Evolutionary conservation across 2,329 filamentous ascomycete genomes (phyloP).

Genomic region (Fusarium mangiferae): DNA sequence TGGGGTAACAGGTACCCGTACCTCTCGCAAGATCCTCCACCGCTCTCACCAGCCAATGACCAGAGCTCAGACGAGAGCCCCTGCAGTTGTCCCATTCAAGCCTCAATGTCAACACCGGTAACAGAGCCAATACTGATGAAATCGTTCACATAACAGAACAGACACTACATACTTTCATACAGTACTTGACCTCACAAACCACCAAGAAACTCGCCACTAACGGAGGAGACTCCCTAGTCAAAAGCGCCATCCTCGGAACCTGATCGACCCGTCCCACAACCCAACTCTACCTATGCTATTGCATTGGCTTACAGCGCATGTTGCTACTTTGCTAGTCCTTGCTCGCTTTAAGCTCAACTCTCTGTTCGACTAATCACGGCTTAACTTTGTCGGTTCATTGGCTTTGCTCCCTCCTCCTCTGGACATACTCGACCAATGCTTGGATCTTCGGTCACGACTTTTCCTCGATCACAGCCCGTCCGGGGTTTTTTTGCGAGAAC

Average conservation of each 20-base stretch:
- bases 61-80: slow-evolving; percentile 2
- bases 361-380: slow-evolving; percentile 12
- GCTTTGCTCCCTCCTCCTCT: not conserved
- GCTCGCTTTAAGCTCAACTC: slow-evolving; percentile 10
- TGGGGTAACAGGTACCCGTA: not conserved
- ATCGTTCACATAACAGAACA: slow-evolving; percentile 4
- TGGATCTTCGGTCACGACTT: slow-evolving; percentile 4
- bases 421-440: slow-evolving; percentile 11
- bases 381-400: slow-evolving; percentile 10
- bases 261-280: slow-evolving; percentile 15
- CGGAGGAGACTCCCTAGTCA: slow-evolving; percentile 13
- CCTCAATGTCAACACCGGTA: not conserved
- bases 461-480: slow-evolving; percentile 9
- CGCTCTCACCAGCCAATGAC: slow-evolving; percentile 6
- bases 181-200: slow-evolving; percentile 12
- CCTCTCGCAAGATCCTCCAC: slow-evolving; percentile 1
- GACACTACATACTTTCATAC: not conserved
- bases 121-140: not conserved
- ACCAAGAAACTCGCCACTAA: slow-evolving; percentile 17
- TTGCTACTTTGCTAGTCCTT: slow-evolving; percentile 26
- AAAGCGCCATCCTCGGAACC: not conserved
- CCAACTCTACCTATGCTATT: slow-evolving; percentile 14
- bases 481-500: not conserved
- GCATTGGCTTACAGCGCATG: slow-evolving; percentile 21
- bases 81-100: not conserved